A percentile compares a stretch with the other conserved stretches of the same genome.
phyloP scores from a whole-genome alignment of 345 rosid genomes.

The Eucalyptus grandis region DNA sequence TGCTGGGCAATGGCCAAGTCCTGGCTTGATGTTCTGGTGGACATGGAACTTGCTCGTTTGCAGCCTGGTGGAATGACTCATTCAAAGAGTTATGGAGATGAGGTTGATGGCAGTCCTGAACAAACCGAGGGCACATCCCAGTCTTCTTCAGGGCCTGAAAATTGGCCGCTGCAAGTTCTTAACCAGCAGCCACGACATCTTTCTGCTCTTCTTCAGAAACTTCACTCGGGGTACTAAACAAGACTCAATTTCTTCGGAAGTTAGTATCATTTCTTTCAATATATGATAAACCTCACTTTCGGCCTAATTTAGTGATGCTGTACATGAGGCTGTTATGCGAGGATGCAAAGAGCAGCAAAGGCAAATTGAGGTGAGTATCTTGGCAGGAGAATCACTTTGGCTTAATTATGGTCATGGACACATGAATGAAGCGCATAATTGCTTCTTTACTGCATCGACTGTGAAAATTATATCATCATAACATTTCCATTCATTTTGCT shows the following conservation, averaged over 20 bases:
- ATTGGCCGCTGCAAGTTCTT: slow-evolving; percentile 87
- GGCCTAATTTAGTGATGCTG: slow-evolving; percentile 56
- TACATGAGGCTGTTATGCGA: slow-evolving; percentile 74
- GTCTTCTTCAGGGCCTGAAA: slow-evolving; percentile 53
- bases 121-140: slow-evolving; percentile 26
- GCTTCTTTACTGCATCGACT: background rate
- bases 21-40: slow-evolving; percentile 98
- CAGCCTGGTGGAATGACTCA: slow-evolving; percentile 59
- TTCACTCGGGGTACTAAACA: slow-evolving; percentile 68
- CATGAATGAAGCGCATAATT: background rate
- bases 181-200: slow-evolving; percentile 90
- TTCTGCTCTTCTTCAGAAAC: slow-evolving; percentile 91
- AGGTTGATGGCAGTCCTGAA: slow-evolving; percentile 49
- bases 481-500: background rate
- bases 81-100: slow-evolving; percentile 47
- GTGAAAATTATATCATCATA: background rate
- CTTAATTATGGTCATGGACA: background rate
- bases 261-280: background rate
- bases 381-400: background rate
- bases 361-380: slow-evolving; percentile 64
- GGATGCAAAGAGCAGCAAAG: slow-evolving; percentile 97
- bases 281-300: background rate
- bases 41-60: slow-evolving; percentile 62
- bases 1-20: slow-evolving; percentile 99
- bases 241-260: background rate